phyloP scores from a whole-genome alignment of 176 grass and related monocot genomes.

The Ampelocalamus luodianensis region DNA sequence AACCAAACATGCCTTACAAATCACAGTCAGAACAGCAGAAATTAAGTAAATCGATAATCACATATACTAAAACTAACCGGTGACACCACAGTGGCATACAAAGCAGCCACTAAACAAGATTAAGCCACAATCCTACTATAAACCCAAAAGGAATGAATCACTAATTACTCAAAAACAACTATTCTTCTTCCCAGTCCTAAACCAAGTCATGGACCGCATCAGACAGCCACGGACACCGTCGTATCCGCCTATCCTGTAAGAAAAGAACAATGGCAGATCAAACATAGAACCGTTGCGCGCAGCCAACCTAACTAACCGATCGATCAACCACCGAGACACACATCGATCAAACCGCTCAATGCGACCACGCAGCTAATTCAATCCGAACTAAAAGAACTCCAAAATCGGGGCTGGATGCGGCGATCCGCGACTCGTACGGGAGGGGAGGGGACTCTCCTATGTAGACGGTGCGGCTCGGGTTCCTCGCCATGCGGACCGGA shows the following conservation, averaged over 20 bases:
- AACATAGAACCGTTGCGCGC: background rate
- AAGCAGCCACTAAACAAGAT: background rate
- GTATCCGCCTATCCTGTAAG: background rate
- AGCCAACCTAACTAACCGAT: background rate
- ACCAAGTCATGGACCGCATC: background rate
- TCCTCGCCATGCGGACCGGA: constrained; percentile 52
- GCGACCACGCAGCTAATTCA: background rate
- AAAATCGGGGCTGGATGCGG: background rate
- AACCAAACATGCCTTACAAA: background rate
- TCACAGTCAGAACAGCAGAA: background rate
- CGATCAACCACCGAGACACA: background rate
- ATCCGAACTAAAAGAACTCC: background rate
- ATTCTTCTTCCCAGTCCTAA: background rate
- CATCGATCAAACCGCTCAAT: background rate
- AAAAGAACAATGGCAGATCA: background rate
- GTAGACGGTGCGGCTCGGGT: constrained; percentile 58
- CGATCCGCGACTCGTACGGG: background rate
- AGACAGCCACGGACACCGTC: background rate
- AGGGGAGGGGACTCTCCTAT: constrained; percentile 46
- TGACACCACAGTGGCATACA: background rate
- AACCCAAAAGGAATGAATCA: background rate
- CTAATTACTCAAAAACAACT: too few species aligned
- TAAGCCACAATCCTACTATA: background rate
- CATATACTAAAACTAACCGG: background rate
- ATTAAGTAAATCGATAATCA: background rate